Evolutionary conservation across 1,139 yeast species (phyloP), one percentile per base, ranked within the genome.

Genomic region (Entelexis sorbosivorans): DNA sequence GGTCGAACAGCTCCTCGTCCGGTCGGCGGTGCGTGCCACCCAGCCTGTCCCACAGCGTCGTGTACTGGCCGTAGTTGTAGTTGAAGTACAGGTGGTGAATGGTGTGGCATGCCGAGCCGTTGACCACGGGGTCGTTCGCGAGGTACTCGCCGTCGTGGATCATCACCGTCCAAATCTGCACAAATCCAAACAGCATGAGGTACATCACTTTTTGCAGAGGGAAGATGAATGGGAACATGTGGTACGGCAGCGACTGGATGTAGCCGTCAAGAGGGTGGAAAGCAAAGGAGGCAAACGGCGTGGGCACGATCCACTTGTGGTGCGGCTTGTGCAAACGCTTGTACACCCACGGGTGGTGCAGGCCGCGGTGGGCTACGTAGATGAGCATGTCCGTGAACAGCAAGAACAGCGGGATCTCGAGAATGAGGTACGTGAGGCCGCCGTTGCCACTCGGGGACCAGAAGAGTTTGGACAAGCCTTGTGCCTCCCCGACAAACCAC

Each of bases 231-330:
- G 97, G 97, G 70, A 77, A 91, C 56, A 88, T 58, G 67, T 91
- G 98, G 71, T 91, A 91, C 28, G 98, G 96, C 58, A 91, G 66
- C 44, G 95, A 83, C 73, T 91, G 98, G 54, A 79, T 72, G 72
- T 84, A 91, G 40, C 98, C 98, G 64, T 91, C 98, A 50, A 91
- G 82, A 14, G 98, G 98, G 69, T 91, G 96, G 87, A 91, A 91
- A 20, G 98, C 97, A 65, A 89, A 97, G 13, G 96, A 87, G 1
- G 98, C 98, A 70, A 83, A 91, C 34, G 98, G 98, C 4, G 98
- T 89, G 59, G 97, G 91, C 49, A 91, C 96, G 63, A 91, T 81
- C 98, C 98, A 91, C 71, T 91, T 93, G 75, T 91, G 98, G 69
- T 91, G 98, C n/a, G 97, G 96, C 72, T 91, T 91, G 73, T 91